phyloP scores from a whole-genome alignment of 257 asterid genomes.

The Avicennia marina region DNA sequence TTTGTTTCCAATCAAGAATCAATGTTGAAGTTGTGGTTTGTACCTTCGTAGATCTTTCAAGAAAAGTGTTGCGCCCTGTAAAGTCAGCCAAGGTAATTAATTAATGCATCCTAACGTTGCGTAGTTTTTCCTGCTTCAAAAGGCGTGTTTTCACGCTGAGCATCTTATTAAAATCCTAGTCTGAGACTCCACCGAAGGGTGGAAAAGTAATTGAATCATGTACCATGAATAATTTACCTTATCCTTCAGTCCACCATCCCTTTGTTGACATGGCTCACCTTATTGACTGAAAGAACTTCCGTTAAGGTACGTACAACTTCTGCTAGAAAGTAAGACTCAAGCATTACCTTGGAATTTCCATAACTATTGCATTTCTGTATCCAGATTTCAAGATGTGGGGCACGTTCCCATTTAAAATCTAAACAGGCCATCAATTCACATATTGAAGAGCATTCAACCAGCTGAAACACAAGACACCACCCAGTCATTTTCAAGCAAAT shows the following conservation, averaged over 20 bases:
- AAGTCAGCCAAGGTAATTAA: too few species aligned
- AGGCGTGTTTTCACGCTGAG: too few species aligned
- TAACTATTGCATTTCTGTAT: constrained; percentile 44
- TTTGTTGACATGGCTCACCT: too few species aligned
- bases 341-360: constrained; percentile 49
- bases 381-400: constrained; percentile 85
- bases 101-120: too few species aligned
- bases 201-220: too few species aligned
- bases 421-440: constrained; percentile 83
- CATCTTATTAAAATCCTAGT: too few species aligned
- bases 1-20: not conserved
- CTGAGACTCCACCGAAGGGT: too few species aligned
- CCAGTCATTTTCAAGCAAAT: constrained; percentile 8
- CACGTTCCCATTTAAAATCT: constrained; percentile 72
- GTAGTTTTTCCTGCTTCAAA: too few species aligned
- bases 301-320: constrained; percentile 58
- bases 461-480: constrained; percentile 52
- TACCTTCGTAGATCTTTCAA: constrained; percentile 75
- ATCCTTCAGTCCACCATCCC: too few species aligned
- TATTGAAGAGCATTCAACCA: constrained; percentile 90
- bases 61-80: constrained; percentile 89
- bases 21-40: constrained; percentile 26
- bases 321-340: constrained; percentile 58
- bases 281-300: constrained; percentile 73
- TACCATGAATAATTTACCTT: too few species aligned